Conservation (phyloP, 352 stramenopile genomes). For the Saprolegnia diclina region DNA sequence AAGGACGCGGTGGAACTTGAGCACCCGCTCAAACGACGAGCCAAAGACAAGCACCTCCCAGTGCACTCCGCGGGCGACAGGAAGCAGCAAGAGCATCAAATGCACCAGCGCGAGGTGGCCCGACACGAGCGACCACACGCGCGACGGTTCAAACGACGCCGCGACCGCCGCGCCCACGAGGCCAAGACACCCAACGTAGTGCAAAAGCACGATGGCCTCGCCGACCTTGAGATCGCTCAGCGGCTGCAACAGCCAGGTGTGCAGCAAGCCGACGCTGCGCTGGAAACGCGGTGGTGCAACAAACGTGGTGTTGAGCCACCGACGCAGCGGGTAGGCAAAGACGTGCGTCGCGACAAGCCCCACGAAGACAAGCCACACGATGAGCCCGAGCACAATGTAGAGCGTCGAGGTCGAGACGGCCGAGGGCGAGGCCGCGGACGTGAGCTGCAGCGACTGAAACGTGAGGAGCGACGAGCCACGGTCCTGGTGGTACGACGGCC, state of each 20-base stretch:
- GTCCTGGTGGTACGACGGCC: slow-evolving; percentile 10
- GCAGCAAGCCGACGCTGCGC: slow-evolving; percentile 34
- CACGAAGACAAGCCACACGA: neutral
- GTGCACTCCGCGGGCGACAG: slow-evolving; percentile 44
- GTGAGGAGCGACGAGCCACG: neutral
- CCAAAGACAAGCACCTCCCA: slow-evolving; percentile 62
- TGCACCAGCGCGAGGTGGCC: slow-evolving; percentile 39
- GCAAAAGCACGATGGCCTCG: slow-evolving; percentile 5
- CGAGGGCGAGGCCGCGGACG: slow-evolving; percentile 43
- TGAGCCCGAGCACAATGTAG: slow-evolving; percentile 15
- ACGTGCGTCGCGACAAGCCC: neutral
- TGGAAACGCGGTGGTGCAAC: slow-evolving; percentile 44
- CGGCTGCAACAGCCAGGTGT: slow-evolving; percentile 44
- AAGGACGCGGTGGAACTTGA: slow-evolving; percentile 84
- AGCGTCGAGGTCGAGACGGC: slow-evolving; percentile 30
- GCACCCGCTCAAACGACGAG: slow-evolving; percentile 69
- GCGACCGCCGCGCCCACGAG: neutral
- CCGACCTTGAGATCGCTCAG: slow-evolving; percentile 9
- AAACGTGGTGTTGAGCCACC: slow-evolving; percentile 42
- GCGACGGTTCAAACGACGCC: slow-evolving; percentile 32
- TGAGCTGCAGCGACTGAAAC: neutral
- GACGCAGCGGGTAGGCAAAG: neutral
- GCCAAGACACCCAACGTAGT: neutral
- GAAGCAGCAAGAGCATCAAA: slow-evolving; percentile 53
- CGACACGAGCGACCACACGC: slow-evolving; percentile 28